A percentile compares a stretch with the other conserved stretches of the same genome.
Conservation (phyloP, 495 filamentous ascomycete species). For the Aspergillus sclerotiicarbonarius region DNA sequence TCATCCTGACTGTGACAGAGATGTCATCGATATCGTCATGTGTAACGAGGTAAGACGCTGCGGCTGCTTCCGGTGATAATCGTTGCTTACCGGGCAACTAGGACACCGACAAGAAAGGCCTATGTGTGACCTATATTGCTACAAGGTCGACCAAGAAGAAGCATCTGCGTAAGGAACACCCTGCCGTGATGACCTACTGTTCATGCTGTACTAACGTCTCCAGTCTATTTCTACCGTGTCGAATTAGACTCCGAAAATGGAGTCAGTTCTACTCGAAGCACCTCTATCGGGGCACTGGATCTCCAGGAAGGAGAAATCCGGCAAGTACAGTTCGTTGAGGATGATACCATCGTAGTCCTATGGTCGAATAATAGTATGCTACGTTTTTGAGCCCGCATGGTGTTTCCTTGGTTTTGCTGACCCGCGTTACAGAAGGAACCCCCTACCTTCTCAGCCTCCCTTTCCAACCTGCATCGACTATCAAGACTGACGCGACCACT, state of each 20-base stretch:
- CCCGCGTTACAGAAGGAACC: constrained; percentile 19
- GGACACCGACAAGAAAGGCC: constrained; percentile 23
- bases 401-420: constrained; percentile 15
- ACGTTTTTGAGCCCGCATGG: constrained; percentile 9
- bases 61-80: background rate
- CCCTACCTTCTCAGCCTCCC: constrained; percentile 41
- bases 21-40: constrained; percentile 36
- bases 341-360: constrained; percentile 52
- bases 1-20: constrained; percentile 39
- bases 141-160: constrained; percentile 31
- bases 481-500: background rate
- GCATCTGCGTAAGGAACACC: constrained; percentile 30
- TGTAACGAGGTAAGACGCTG: constrained; percentile 32
- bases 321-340: constrained; percentile 57
- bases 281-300: constrained; percentile 40
- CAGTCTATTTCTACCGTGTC: constrained; percentile 53
- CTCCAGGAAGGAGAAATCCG: constrained; percentile 43
- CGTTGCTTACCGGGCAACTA: constrained; percentile 11
- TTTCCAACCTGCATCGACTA: constrained; percentile 24
- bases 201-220: constrained; percentile 2
- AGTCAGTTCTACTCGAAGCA: constrained; percentile 50
- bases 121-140: constrained; percentile 39
- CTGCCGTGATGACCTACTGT: background rate
- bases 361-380: constrained; percentile 43
- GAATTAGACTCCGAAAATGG: constrained; percentile 51